phyloP scores from a whole-genome alignment of 257 asterid genomes.

The Solanum chmielewskii region DNA sequence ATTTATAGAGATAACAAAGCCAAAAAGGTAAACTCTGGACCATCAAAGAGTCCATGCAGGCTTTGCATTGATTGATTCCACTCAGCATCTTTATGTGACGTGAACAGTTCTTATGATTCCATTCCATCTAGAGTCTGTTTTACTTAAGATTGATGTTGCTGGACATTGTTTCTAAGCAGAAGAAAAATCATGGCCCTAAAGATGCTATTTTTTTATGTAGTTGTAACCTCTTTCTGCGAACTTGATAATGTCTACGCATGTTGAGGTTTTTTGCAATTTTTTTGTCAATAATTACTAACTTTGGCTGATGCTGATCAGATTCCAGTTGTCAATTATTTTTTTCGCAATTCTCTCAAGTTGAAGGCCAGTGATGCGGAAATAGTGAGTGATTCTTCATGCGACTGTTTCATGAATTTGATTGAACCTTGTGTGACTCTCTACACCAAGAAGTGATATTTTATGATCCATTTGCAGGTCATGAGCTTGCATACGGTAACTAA shows the following conservation, averaged over 20 bases:
- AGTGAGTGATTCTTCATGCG: conserved; percentile 19
- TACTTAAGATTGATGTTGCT: not conserved
- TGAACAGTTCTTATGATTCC: not conserved
- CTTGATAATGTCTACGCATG: not conserved
- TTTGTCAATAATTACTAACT: not conserved
- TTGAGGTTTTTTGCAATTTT: not conserved
- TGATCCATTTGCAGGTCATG: conserved; percentile 39
- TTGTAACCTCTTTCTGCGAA: not conserved
- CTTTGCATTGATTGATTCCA: not conserved
- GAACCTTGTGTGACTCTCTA: not conserved
- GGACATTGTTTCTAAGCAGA: not conserved
- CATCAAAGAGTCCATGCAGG: not conserved
- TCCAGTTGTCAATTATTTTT: conserved; percentile 34
- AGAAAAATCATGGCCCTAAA: not conserved
- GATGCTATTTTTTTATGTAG: not conserved
- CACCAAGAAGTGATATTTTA: not conserved
- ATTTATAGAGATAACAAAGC: conserved; percentile 56
- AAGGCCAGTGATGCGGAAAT: conserved; percentile 64
- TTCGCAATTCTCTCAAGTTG: conserved; percentile 56
- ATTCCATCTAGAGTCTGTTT: not conserved
- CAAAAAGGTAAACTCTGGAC: conserved; percentile 39
- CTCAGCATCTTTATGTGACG: not conserved
- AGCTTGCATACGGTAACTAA: conserved; percentile 52
- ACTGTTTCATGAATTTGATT: not conserved
- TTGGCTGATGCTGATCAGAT: conserved; percentile 25